Evolutionary conservation across 2,329 filamentous ascomycete species (phyloP).

Genomic region (Dactylellina haptotyla): DNA sequence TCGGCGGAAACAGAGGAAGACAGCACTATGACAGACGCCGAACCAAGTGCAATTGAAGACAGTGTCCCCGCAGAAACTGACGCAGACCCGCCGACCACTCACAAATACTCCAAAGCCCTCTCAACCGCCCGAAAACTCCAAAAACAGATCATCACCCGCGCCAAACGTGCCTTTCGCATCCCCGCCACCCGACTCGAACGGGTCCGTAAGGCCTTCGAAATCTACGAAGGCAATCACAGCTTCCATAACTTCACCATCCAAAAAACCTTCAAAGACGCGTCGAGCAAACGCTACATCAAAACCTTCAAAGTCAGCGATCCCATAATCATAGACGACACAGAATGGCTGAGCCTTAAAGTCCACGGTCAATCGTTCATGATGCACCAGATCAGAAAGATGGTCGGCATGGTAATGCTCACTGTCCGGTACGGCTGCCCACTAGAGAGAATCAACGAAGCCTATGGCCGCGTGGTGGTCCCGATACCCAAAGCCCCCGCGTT

Average conservation of each 20-base stretch:
- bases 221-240: slow-evolving; percentile 85
- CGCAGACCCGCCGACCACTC: background rate
- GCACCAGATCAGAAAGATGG: slow-evolving; percentile 99
- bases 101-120: slow-evolving; percentile 47
- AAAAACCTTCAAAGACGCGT: slow-evolving; percentile 82
- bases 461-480: slow-evolving; percentile 76
- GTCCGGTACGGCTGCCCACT: slow-evolving; percentile 83
- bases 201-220: slow-evolving; percentile 77
- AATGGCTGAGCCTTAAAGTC: slow-evolving; percentile 95
- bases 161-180: slow-evolving; percentile 85
- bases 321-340: slow-evolving; percentile 86
- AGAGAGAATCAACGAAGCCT: slow-evolving; percentile 77
- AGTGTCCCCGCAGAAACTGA: slow-evolving; percentile 28
- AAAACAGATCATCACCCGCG: slow-evolving; percentile 55
- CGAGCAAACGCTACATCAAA: slow-evolving; percentile 89
- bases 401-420: slow-evolving; percentile 86
- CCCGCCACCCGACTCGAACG: slow-evolving; percentile 75
- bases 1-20: slow-evolving; percentile 29
- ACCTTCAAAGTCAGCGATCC: slow-evolving; percentile 84
- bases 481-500: slow-evolving; percentile 94
- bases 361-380: slow-evolving; percentile 99
- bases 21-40: slow-evolving; percentile 10
- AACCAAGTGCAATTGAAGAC: slow-evolving; percentile 25
- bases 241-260: slow-evolving; percentile 98
- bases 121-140: slow-evolving; percentile 42